Conservation (phyloP, 805 yeast species). For the Ogataea haglerorum region DNA sequence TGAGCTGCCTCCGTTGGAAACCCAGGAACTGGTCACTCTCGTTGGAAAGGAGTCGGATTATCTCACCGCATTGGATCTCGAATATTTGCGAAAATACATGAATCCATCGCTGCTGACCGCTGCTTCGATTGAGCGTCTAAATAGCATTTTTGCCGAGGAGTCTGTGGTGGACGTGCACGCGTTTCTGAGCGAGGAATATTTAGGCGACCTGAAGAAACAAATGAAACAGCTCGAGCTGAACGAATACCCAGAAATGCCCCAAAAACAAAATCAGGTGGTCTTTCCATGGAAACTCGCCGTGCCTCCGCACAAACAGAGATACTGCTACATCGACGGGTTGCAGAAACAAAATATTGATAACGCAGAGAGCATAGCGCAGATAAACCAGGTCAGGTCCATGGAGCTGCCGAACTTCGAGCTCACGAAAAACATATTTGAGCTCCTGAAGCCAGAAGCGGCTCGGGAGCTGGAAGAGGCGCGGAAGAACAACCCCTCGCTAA, state of each 20-base stretch:
- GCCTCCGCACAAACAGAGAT: slow-evolving; percentile 93
- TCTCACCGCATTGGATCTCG: slow-evolving; percentile 36
- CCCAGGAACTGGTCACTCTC: slow-evolving; percentile 32
- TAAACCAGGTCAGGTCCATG: slow-evolving; percentile 34
- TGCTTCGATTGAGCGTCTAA: slow-evolving; percentile 41
- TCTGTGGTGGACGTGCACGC: slow-evolving; percentile 66
- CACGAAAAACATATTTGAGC: slow-evolving; percentile 15
- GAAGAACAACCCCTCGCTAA: slow-evolving; percentile 19
- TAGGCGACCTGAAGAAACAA: slow-evolving; percentile 41
- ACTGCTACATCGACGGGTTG: slow-evolving; percentile 73
- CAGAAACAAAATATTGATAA: slow-evolving; percentile 32
- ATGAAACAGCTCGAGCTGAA: slow-evolving; percentile 62
- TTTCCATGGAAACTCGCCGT: slow-evolving; percentile 87
- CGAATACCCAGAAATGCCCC: slow-evolving; percentile 51
- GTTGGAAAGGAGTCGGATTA: slow-evolving; percentile 19
- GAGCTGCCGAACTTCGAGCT: slow-evolving; percentile 54
- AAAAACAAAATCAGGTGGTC: slow-evolving; percentile 47
- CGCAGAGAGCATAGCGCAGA: slow-evolving; percentile 32
- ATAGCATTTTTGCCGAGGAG: slow-evolving; percentile 55
- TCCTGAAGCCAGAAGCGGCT: slow-evolving; percentile 1
- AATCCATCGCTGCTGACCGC: slow-evolving; percentile 48
- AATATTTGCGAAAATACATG: slow-evolving; percentile 51
- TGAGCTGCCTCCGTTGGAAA: slow-evolving; percentile 24
- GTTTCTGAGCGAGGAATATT: slow-evolving; percentile 56
- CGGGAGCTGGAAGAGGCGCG: not conserved